Evolutionary conservation across 805 yeast genomes (phyloP).

Genomic region (Phaffomyces opuntiae): DNA sequence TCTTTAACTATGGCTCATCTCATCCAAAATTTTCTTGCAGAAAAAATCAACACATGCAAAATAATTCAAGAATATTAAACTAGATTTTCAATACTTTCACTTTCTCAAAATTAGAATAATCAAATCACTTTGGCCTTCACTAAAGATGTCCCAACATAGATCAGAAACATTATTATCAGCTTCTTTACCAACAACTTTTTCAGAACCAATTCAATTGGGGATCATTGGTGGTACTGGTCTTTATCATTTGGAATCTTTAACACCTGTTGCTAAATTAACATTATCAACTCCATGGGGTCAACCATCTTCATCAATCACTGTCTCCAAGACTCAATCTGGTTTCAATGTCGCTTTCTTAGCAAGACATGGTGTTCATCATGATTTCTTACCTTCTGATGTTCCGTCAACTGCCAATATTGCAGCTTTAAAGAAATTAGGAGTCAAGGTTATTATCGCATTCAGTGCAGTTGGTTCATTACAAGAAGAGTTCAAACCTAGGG

Average conservation of each 20-base stretch:
- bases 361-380: constrained; percentile 90
- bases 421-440: constrained; percentile 84
- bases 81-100: background rate
- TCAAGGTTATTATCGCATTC: constrained; percentile 82
- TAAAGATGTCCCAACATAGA: constrained; percentile 22
- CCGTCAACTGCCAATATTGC: constrained; percentile 95
- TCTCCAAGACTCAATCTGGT: constrained; percentile 69
- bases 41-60: background rate
- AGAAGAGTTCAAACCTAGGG: constrained; percentile 85
- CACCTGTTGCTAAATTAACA: constrained; percentile 79
- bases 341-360: constrained; percentile 90
- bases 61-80: background rate
- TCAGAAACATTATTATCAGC: constrained; percentile 13
- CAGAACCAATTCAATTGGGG: constrained; percentile 71
- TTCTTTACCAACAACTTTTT: constrained; percentile 41
- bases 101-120: constrained; percentile 3
- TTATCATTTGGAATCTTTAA: constrained; percentile 73
- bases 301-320: constrained; percentile 90
- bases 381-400: constrained; percentile 83
- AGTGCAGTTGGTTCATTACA: constrained; percentile 95
- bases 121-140: constrained; percentile 3
- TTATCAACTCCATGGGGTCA: constrained; percentile 95
- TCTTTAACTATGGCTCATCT: no score
- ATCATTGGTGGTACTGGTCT: constrained; percentile 98
- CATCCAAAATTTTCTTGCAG: no score